Evolutionary conservation across 2,329 filamentous ascomycete species (phyloP).

Genomic region (Coniochaeta pulveracea): DNA sequence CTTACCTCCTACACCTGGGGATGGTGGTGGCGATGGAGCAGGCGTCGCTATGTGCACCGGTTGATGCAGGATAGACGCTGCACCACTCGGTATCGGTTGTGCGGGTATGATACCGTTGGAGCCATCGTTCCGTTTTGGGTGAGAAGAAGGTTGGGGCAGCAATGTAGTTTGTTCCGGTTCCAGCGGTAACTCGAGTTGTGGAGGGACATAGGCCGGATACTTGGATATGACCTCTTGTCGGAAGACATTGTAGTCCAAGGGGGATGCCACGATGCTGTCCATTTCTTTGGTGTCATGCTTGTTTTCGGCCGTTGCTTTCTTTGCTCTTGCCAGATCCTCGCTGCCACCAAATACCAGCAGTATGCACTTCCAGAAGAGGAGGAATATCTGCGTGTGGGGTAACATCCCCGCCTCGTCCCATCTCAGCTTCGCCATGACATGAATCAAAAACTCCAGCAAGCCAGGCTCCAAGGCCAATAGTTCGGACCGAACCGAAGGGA

Average conservation of each 20-base stretch:
- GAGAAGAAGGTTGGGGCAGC: constrained; percentile 71
- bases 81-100: constrained; percentile 43
- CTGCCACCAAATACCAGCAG: constrained; percentile 77
- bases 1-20: constrained; percentile 76
- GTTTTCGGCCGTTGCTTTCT: constrained; percentile 57
- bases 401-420: constrained; percentile 58
- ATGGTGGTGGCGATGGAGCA: constrained; percentile 88
- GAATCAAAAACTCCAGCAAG: constrained; percentile 61
- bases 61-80: constrained; percentile 80
- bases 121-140: constrained; percentile 50
- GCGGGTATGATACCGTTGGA: constrained; percentile 50
- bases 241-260: constrained; percentile 91
- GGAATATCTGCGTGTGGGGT: constrained; percentile 59
- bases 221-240: constrained; percentile 96
- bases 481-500: constrained; percentile 33
- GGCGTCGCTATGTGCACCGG: constrained; percentile 98
- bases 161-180: constrained; percentile 88
- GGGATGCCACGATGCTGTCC: constrained; percentile 82
- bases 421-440: constrained; percentile 54
- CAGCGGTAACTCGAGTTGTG: constrained; percentile 68
- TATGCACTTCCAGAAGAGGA: constrained; percentile 87
- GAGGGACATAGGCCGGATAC: constrained; percentile 92
- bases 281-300: constrained; percentile 50
- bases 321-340: constrained; percentile 60
- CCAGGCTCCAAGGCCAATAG: constrained; percentile 52